phyloP scores from a whole-genome alignment of 768 basidiomycete species.

The Agaricus blazei region DNA sequence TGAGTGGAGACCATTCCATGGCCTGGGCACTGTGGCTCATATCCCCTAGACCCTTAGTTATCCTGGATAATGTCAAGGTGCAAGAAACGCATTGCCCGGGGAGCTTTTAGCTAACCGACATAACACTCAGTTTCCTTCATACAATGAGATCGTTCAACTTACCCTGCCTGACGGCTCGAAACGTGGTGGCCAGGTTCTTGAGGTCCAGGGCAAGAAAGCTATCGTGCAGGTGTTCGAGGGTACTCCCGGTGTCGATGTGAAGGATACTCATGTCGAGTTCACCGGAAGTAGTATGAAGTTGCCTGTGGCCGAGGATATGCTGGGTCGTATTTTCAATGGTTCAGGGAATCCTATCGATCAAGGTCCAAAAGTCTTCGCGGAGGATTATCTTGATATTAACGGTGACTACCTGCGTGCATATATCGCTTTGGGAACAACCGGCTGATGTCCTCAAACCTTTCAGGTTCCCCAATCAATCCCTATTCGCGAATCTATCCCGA shows the following conservation, averaged over 20 bases:
- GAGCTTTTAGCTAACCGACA: neutral
- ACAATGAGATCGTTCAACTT: constrained; percentile 96
- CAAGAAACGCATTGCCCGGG: constrained; percentile 7
- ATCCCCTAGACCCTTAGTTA: constrained; percentile 75
- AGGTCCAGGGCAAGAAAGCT: constrained; percentile 97
- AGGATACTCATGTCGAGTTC: constrained; percentile 95
- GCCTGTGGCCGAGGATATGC: constrained; percentile 97
- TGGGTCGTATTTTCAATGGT: constrained; percentile 98
- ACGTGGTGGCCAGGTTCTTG: constrained; percentile 95
- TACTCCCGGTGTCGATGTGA: constrained; percentile 95
- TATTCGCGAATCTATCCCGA: constrained; percentile 99
- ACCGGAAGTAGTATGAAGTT: constrained; percentile 99
- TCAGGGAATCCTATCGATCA: constrained; percentile 97
- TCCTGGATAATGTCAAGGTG: constrained; percentile 98
- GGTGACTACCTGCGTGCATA: constrained; percentile 44
- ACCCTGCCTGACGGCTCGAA: constrained; percentile 93
- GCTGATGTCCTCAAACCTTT: neutral
- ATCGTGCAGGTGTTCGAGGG: constrained; percentile 99
- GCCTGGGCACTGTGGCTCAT: constrained; percentile 5
- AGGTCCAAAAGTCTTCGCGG: constrained; percentile 98
- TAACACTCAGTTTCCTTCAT: constrained; percentile 77
- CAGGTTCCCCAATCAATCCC: constrained; percentile 97
- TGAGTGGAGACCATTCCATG: constrained; percentile 29
- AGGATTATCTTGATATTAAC: constrained; percentile 99
- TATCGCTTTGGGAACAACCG: neutral